Base-by-base conservation (phyloP, 2,329 filamentous ascomycete genomes). In the Fonsecaea nubica region DNA sequence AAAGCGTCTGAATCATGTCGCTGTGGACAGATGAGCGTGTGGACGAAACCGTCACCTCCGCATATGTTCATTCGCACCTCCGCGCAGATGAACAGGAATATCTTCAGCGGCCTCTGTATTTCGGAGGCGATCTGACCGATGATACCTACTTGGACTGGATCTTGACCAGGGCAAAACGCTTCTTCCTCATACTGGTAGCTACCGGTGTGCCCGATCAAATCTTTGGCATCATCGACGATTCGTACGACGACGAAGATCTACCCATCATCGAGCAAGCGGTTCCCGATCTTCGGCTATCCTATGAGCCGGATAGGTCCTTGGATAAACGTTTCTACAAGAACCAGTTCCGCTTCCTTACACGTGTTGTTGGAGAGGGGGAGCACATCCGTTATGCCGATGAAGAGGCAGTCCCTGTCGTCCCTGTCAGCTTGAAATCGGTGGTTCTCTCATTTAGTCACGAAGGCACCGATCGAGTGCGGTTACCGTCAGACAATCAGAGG, bases 81-180 rank as follows among this genome's bases (percentile, higher is more conserved):
- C 71, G 72, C n/a, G 71, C 74, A 4, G 73, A 77, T 5, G 74
- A 77, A 61, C 74, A 80, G 21, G 74, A 76, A 5, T 65, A 71
- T 15, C 65, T 75, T 18, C 67, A 72, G 48, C 75, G 75, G 13
- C 74, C 80, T 4, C 77, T 81, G 40, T 75, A 77, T 57, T 74
- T 77, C 5, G 81, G 80, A 3, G 80, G 81, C 57, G 80, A 79
- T 10, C 65, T 82, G 62, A 82, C 81, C 30, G 80, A 80, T 59
- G 80, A 82, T 69, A 81, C 80, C 3, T 89, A 89, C 71, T 82
- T 89, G 72, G 86, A 89, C 74, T 89, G 86, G 85, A 88, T 89
- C 61, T 77, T 89, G 36, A 80, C 84, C 62, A 83, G 83, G 65
- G 85, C 85, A 3, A 82, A 83, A 66, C 81, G 86, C 38, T 75